Base-by-base conservation (phyloP, 257 asterid genomes). In the Ajuga chamaepitys region DNA sequence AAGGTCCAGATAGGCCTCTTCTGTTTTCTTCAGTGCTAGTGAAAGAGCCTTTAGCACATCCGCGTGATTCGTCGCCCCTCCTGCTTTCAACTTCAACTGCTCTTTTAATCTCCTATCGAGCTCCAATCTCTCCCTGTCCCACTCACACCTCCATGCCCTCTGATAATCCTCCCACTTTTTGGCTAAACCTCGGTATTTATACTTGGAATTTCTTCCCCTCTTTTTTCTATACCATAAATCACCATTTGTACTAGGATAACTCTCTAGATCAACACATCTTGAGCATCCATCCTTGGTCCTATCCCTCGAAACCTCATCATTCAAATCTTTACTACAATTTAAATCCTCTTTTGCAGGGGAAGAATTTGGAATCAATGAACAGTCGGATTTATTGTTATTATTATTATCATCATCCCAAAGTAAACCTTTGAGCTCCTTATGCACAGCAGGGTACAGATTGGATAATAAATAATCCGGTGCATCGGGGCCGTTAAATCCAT, bases 401-500 rank as follows among this genome's bases (percentile, higher is more conserved):
- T n/a, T n/a, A n/a, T n/a, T n/a, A n/a, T n/a, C n/a, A 34, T 89
- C 96, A 76, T 89, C 95, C 97, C 99, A 89, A 20, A 93, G 77
- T 60, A 89, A 63, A 21, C 97, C 96, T 22, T 88, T 89, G 59
- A 93, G 87, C 73, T 93, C 97, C 58, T 85, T 88, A 51, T 84
- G 99, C 68, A 93, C 95, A 67, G 95, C 80, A 0, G 85, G 37
- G 16, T 93, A 93, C 82, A 93, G 75, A 78, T 89, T 89, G 9
- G 99, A 81, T 8, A 93, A 55, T 78, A 93, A 74, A 35, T 81
- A 93, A 73, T 93, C 97, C 2, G 99, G 94, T 0, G 97, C 99
- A 72, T 93, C 97, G 0, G 96, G 99, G 13, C 97, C 99, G 58
- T 87, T 92, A 51, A 92, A 89, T 46, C 98, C 98, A 76, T 92